Base-by-base conservation (phyloP, 2,329 filamentous ascomycete genomes). In the Cryphonectria naterciae region DNA sequence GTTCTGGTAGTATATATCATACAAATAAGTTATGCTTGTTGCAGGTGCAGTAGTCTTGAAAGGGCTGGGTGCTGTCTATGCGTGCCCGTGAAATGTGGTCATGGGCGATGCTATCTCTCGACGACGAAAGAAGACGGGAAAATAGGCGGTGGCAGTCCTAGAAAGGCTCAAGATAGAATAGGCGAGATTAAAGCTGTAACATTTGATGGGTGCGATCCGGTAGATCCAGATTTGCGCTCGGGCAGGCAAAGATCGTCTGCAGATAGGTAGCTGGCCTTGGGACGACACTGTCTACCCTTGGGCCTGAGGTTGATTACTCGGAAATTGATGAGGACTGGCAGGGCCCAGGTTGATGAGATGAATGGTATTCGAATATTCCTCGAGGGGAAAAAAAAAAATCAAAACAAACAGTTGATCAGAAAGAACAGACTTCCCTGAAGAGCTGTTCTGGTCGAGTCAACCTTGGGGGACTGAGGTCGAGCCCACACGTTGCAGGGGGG, bases 151-250 rank as follows among this genome's bases (percentile, higher is more conserved):
- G 54, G 71, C 65, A 68, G 66, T 56, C 63, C 71, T 37, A 63
- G 37, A 67, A 41, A 41, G 68, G 66, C 56, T 71, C 66, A 63
- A 73, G 65, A 67, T n/a, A 63, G 46, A 46, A 73, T 73, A 73
- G 62, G 71, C 71, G 71, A 73, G 67, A 73, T 73, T 73, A 73
- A 71, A 68, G 71, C 71, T 73, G 70, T 69, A 67, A 67, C 67
- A 68, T 64, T 67, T 69, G 69, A 67, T 71, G 58, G 67, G 64
- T 73, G 68, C 60, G 60, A 28, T 70, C 56, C 68, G 64, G 68
- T 70, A 52, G 69, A 70, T 70, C 64, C 68, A 70, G 68, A 68
- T 60, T 65, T 64, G 64, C 39, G 65, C 61, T 69, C 37, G 43
- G 70, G 54, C 63, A 66, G 68, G 68, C 64, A 68, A 66, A 64